Percentiles rank a stretch among this genome's conserved stretches.
These are phyloP conservation scores for Aspergillus nidulans DNA, from an alignment of 495 filamentous ascomycete species.

Conservation along the genomic window DNA sequence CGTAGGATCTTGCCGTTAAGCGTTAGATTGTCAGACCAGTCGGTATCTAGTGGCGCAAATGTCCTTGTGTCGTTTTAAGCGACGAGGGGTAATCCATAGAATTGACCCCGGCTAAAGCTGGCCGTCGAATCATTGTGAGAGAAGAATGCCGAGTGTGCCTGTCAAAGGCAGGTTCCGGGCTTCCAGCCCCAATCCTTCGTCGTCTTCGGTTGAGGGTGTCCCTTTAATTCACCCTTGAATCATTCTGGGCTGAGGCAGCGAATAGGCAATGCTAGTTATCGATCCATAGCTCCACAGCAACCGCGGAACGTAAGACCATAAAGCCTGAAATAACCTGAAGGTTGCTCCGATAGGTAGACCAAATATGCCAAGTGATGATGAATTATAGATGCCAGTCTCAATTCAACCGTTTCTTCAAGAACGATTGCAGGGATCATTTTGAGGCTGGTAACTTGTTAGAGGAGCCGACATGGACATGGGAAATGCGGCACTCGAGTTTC, in stretches of 20 bases:
- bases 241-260: background rate
- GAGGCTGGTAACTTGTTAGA: background rate
- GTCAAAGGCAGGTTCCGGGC: background rate
- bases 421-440: background rate
- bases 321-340: background rate
- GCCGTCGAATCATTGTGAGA: background rate
- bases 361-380: background rate
- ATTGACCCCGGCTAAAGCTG: background rate
- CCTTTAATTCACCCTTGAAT: background rate
- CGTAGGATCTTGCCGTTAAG: background rate
- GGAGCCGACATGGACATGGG: background rate
- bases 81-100: constrained; percentile 6
- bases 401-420: background rate
- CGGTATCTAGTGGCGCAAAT: constrained; percentile 3
- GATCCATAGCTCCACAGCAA: too few species aligned
- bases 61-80: constrained; percentile 1
- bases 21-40: constrained; percentile 13
- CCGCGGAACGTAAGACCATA: too few species aligned
- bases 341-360: background rate
- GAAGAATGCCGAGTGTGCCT: background rate
- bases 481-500: background rate
- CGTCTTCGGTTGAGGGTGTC: background rate
- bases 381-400: background rate
- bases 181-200: background rate
- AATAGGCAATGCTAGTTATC: too few species aligned